Evolutionary conservation across 2,329 filamentous ascomycete genomes (phyloP).

Genomic region (Talaromyces sp.): DNA sequence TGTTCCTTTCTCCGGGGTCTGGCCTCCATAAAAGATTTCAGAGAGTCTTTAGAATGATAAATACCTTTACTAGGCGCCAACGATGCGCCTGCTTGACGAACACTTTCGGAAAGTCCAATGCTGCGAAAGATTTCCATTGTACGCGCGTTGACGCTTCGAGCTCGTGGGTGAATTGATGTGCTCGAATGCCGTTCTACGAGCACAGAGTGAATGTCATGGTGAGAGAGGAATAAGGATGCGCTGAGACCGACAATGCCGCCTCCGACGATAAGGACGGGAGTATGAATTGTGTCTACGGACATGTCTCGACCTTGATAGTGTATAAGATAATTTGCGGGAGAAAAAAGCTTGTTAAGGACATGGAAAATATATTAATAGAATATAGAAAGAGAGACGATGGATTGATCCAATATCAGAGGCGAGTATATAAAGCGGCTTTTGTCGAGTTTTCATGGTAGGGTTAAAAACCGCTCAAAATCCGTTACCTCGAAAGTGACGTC

Average conservation of each 20-base stretch:
- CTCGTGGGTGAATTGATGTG: conserved; percentile 14
- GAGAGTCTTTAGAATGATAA: neutral
- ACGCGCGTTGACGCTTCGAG: conserved; percentile 15
- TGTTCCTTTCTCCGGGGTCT: neutral
- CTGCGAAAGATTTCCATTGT: conserved; percentile 16
- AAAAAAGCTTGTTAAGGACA: neutral
- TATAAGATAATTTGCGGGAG: neutral
- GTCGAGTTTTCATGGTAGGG: neutral
- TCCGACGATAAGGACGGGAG: conserved; percentile 12
- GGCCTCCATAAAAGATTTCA: conserved; percentile 9
- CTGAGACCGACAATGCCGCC: conserved; percentile 14
- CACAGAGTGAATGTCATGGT: conserved; percentile 4
- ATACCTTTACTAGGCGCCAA: conserved; percentile 6
- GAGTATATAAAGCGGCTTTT: neutral
- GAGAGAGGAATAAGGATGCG: conserved; percentile 11
- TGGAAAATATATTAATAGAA: neutral
- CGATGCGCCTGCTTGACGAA: conserved; percentile 10
- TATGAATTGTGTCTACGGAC: conserved; percentile 2
- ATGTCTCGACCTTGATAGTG: neutral
- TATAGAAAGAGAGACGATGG: neutral
- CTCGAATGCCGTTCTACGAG: conserved; percentile 12
- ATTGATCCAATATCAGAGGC: neutral
- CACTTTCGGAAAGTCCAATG: conserved; percentile 4
- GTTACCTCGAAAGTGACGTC: neutral
- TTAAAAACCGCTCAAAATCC: conserved; percentile 3